These are phyloP conservation scores for Colletotrichum liriopes DNA, from an alignment of 2,329 filamentous ascomycete species.

Conservation along the genomic window DNA sequence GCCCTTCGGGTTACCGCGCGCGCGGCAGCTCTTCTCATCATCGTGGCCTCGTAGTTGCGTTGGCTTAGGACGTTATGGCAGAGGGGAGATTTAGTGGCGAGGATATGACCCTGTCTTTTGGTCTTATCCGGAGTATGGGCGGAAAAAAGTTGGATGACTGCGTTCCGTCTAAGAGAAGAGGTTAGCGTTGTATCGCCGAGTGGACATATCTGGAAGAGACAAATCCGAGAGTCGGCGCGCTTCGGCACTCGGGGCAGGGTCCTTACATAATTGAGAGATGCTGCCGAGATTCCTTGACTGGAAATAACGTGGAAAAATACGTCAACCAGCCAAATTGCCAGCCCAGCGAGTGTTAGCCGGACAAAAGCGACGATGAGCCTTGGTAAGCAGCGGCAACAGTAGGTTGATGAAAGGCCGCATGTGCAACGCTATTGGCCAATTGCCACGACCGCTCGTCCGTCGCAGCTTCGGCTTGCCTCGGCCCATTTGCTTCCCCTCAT, in stretches of 20 bases:
- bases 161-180: not conserved
- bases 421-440: constrained; percentile 41
- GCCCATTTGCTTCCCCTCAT: constrained; percentile 40
- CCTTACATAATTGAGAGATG: constrained; percentile 12
- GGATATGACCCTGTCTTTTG: not conserved
- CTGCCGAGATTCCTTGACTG: not conserved
- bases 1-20: constrained; percentile 50
- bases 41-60: constrained; percentile 38
- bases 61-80: not conserved
- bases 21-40: constrained; percentile 54
- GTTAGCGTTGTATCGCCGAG: constrained; percentile 18
- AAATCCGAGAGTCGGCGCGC: constrained; percentile 24
- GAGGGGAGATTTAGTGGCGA: not conserved
- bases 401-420: not conserved
- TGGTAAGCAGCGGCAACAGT: constrained; percentile 37
- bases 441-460: constrained; percentile 26
- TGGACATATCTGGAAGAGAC: not conserved
- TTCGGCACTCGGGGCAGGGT: constrained; percentile 13
- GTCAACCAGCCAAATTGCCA: not conserved
- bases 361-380: constrained; percentile 23
- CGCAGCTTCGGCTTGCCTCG: constrained; percentile 42
- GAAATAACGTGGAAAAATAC: constrained; percentile 25
- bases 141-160: too few species aligned
- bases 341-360: constrained; percentile 21
- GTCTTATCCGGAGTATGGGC: too few species aligned